Conservation (phyloP, 2,329 filamentous ascomycete genomes). For the Apiospora kogelbergensis region DNA sequence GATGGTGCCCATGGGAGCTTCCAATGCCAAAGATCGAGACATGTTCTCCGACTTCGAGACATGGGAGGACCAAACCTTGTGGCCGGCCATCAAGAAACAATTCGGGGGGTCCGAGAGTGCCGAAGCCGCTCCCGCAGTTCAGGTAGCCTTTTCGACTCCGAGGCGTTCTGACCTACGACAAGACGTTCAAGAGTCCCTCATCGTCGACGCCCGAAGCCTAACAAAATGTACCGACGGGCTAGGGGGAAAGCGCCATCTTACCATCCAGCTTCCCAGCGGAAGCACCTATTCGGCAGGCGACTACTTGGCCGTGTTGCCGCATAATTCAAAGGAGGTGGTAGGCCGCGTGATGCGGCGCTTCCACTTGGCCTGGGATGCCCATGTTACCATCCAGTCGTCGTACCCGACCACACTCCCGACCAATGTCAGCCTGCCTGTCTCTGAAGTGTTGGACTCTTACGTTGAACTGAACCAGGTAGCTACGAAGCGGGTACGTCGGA, state of each 20-base stretch:
- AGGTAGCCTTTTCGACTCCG: constrained; percentile 54
- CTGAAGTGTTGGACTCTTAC: constrained; percentile 66
- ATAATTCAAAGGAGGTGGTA: constrained; percentile 65
- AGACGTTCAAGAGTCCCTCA: constrained; percentile 61
- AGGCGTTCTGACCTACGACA: constrained; percentile 60
- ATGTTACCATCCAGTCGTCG: constrained; percentile 58
- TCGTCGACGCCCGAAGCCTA: constrained; percentile 53
- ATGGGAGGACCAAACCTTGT: constrained; percentile 33
- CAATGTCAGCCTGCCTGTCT: constrained; percentile 56
- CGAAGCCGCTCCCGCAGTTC: constrained; percentile 29
- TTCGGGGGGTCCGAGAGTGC: constrained; percentile 21
- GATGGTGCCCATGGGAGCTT: constrained; percentile 46
- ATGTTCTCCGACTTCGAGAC: constrained; percentile 52
- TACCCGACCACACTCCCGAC: constrained; percentile 55
- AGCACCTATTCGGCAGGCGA: constrained; percentile 71
- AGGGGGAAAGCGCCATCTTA: constrained; percentile 60
- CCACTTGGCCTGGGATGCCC: constrained; percentile 66
- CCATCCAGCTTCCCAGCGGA: constrained; percentile 65
- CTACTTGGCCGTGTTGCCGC: constrained; percentile 71
- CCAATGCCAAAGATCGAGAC: constrained; percentile 54
- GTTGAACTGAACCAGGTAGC: constrained; percentile 73
- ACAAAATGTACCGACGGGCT: constrained; percentile 51
- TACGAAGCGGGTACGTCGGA: constrained; percentile 60
- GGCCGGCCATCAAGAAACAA: constrained; percentile 46
- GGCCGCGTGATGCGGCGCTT: constrained; percentile 65